Conservation (phyloP, 352 stramenopile genomes). For the Phytopythium oedochilum region DNA sequence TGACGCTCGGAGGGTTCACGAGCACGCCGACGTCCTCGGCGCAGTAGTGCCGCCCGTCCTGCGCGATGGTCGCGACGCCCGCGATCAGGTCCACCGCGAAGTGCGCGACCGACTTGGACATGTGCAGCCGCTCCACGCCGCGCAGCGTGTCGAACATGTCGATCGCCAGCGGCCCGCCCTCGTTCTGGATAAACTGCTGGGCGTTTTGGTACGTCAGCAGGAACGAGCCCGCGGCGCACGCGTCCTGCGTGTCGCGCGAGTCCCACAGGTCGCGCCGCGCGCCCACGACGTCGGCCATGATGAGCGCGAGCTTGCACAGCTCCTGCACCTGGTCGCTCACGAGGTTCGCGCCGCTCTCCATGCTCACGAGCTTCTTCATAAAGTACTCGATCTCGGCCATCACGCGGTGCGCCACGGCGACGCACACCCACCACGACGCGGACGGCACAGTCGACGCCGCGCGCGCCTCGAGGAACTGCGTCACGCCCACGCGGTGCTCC, state of each 20-base stretch:
- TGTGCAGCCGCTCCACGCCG: slow-evolving; percentile 37
- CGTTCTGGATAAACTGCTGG: slow-evolving; percentile 61
- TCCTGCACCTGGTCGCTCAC: slow-evolving; percentile 46
- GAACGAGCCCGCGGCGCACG: slow-evolving; percentile 38
- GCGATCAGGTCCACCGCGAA: slow-evolving; percentile 44
- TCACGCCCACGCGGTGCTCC: slow-evolving; percentile 27
- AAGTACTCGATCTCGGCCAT: slow-evolving; percentile 56
- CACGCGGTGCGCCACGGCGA: slow-evolving; percentile 37
- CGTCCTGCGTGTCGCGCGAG: slow-evolving; percentile 17
- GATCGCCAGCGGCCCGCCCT: slow-evolving; percentile 41
- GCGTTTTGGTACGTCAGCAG: slow-evolving; percentile 44
- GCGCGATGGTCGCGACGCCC: slow-evolving; percentile 29
- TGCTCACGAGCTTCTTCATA: slow-evolving; percentile 45
- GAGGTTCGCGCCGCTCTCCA: slow-evolving; percentile 28
- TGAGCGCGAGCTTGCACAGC: slow-evolving; percentile 44
- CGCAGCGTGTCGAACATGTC: slow-evolving; percentile 52
- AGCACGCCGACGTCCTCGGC: slow-evolving; percentile 29
- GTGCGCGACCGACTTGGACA: slow-evolving; percentile 42
- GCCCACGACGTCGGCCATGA: slow-evolving; percentile 44
- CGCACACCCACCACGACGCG: slow-evolving; percentile 54
- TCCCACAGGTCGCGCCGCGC: slow-evolving; percentile 44
- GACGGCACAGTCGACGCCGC: slow-evolving; percentile 25
- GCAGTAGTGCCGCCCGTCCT: slow-evolving; percentile 47
- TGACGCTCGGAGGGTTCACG: slow-evolving; percentile 36
- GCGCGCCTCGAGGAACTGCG: slow-evolving; percentile 17